phyloP scores from a whole-genome alignment of 2,329 filamentous ascomycete genomes.

The Hymenoscyphus albidus region DNA sequence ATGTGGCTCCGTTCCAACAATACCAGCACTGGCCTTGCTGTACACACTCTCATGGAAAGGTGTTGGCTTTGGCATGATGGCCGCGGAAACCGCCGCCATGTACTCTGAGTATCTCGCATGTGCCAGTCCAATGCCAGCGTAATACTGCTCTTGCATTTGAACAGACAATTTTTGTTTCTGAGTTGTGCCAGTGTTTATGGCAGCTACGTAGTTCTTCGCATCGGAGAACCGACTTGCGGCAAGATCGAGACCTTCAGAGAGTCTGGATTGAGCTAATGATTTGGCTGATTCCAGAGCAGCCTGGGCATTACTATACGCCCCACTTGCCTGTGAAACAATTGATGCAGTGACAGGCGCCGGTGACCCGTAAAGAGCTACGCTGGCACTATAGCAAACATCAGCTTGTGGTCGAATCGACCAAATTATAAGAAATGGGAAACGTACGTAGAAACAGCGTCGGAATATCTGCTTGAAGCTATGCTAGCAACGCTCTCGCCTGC shows the following conservation, averaged over 20 bases:
- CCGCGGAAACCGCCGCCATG: constrained; percentile 65
- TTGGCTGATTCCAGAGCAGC: constrained; percentile 54
- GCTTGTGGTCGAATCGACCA: not conserved
- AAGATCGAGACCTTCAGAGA: constrained; percentile 65
- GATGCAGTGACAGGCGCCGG: constrained; percentile 56
- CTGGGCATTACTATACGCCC: constrained; percentile 60
- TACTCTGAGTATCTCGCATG: constrained; percentile 78
- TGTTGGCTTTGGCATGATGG: constrained; percentile 59
- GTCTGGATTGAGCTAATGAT: constrained; percentile 65
- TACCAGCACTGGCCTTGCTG: constrained; percentile 21
- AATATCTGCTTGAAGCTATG: constrained; percentile 51
- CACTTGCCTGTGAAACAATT: constrained; percentile 40
- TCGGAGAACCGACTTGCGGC: constrained; percentile 69
- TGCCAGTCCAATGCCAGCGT: constrained; percentile 72
- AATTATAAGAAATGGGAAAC: constrained; percentile 25
- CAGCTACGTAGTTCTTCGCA: constrained; percentile 62
- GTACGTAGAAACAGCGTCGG: constrained; percentile 54
- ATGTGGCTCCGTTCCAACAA: constrained; percentile 27
- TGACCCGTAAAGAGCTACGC: constrained; percentile 56
- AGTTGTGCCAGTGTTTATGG: constrained; percentile 48
- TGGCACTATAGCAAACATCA: constrained; percentile 4
- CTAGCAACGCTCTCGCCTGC: constrained; percentile 44
- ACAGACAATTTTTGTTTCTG: constrained; percentile 52
- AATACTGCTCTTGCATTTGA: constrained; percentile 65
- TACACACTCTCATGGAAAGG: constrained; percentile 39